Evolutionary conservation across 2,329 filamentous ascomycete species (phyloP).

Genomic region (Pestalotiopsis sp.): DNA sequence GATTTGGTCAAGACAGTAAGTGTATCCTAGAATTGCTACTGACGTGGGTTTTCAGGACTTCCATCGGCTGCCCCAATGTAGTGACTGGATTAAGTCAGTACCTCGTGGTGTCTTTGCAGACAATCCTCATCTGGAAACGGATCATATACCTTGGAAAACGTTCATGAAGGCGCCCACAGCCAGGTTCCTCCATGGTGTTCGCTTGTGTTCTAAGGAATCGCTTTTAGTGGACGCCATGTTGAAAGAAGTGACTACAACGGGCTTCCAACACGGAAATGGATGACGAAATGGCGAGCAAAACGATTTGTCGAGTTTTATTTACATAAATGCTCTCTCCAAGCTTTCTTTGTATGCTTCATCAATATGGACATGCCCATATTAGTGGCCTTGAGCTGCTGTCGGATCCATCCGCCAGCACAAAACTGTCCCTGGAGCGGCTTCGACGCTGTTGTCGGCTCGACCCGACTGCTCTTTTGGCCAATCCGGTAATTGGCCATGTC

Average conservation of each 20-base stretch:
- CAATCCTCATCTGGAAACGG: too few species aligned
- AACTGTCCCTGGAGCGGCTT: rapidly evolving
- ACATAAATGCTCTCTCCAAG: too few species aligned
- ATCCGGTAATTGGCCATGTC: background rate
- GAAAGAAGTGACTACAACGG: too few species aligned
- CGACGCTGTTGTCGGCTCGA: background rate
- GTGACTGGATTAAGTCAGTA: background rate
- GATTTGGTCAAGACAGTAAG: background rate
- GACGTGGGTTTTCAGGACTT: background rate
- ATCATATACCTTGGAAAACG: background rate
- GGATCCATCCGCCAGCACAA: background rate
- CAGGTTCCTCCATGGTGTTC: background rate
- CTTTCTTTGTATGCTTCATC: too few species aligned
- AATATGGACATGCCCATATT: too few species aligned
- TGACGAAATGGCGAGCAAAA: too few species aligned
- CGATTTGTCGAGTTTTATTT: too few species aligned
- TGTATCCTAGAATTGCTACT: background rate
- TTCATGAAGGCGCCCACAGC: background rate
- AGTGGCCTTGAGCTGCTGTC: too few species aligned
- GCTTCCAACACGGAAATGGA: too few species aligned
- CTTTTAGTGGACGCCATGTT: background rate
- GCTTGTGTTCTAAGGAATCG: background rate
- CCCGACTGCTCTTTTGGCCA: background rate
- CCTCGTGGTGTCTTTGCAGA: too few species aligned
- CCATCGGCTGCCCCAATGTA: background rate